Evolutionary conservation across 805 yeast genomes (phyloP).

Genomic region (Groenewaldozyma salmanticensis): DNA sequence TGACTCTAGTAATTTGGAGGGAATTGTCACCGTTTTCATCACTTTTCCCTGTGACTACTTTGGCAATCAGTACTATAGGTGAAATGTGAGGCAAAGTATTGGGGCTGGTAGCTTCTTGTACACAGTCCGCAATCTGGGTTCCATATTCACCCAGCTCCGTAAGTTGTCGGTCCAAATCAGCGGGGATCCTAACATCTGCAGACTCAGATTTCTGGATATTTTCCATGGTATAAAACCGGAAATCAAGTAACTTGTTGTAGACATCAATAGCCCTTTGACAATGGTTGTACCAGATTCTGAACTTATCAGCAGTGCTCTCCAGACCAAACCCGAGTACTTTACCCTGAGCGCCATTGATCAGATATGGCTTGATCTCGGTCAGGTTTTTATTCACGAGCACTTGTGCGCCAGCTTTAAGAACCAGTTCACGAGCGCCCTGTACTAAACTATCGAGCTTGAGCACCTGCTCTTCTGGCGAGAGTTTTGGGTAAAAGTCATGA

Average conservation of each 20-base stretch:
- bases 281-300: background rate
- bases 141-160: background rate
- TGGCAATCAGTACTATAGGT: background rate
- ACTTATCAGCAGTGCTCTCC: background rate
- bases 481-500: slow-evolving; percentile 14
- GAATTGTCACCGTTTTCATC: no score
- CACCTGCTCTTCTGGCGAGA: slow-evolving; percentile 15
- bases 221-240: no score
- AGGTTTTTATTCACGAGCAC: slow-evolving; percentile 77
- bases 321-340: slow-evolving; percentile 43
- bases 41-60: no score
- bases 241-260: slow-evolving; percentile 11
- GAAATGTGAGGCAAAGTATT: background rate
- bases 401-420: slow-evolving; percentile 76
- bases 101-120: background rate
- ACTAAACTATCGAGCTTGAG: slow-evolving; percentile 40
- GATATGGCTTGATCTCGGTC: slow-evolving; percentile 40
- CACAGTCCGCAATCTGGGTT: background rate
- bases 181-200: no score
- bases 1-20: no score
- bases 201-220: no score
- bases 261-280: slow-evolving; percentile 7
- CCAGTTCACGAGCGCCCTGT: slow-evolving; percentile 59
- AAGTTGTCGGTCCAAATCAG: background rate
- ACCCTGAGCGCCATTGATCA: slow-evolving; percentile 91